These are phyloP conservation scores for Suhomyces prunicola DNA, from an alignment of 805 yeast genomes.

Conservation along the genomic window DNA sequence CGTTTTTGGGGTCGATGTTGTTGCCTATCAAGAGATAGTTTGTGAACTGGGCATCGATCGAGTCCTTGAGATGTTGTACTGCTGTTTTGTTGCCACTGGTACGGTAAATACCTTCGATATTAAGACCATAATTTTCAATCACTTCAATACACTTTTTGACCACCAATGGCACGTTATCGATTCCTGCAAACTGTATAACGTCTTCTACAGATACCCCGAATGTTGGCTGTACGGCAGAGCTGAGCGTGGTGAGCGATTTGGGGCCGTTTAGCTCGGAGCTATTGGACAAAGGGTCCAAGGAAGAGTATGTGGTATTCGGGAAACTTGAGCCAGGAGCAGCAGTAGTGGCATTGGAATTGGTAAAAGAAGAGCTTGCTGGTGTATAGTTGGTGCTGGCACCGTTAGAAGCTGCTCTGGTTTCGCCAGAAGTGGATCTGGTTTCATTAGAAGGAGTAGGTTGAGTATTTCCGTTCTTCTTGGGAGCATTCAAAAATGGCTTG, in stretches of 20 bases:
- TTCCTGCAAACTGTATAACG: constrained; percentile 70
- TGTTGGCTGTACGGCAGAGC: constrained; percentile 40
- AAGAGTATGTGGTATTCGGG: constrained; percentile 7
- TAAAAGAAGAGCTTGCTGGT: background rate
- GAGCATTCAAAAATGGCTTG: constrained; percentile 32
- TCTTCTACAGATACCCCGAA: constrained; percentile 85
- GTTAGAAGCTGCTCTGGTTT: background rate
- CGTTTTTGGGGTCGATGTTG: constrained; percentile 37
- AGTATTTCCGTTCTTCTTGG: background rate
- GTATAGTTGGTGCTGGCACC: background rate
- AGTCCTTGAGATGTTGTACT: constrained; percentile 66
- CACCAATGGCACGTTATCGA: constrained; percentile 86
- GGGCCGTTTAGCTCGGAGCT: constrained; percentile 36
- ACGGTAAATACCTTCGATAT: constrained; percentile 86
- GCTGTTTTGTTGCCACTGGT: constrained; percentile 75
- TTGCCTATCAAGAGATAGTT: constrained; percentile 47
- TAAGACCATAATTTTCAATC: constrained; percentile 79
- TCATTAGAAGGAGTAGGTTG: background rate
- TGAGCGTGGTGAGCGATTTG: constrained; percentile 20
- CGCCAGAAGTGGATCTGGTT: background rate
- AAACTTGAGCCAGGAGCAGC: background rate
- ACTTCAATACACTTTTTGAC: constrained; percentile 87
- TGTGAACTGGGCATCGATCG: constrained; percentile 74
- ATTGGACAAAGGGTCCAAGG: constrained; percentile 35
- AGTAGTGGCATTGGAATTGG: background rate